Percentiles rank a stretch among this genome's conserved stretches.
Evolutionary conservation across 2,329 filamentous ascomycete genomes (phyloP).

Genomic region (Fusarium sp.): DNA sequence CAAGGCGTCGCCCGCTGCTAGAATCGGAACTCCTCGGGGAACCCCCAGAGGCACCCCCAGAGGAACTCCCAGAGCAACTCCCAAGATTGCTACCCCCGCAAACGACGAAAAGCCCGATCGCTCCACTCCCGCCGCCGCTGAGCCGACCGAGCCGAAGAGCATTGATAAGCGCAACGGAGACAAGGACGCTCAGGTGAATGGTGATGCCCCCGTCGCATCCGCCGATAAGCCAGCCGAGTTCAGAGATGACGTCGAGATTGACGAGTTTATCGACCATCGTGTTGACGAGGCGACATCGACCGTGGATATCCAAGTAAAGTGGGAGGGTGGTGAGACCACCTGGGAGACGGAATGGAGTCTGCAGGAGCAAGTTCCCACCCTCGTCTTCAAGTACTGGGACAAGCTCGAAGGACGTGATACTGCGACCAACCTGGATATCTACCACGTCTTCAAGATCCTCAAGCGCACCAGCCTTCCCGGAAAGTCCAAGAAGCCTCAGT

Average conservation of each 20-base stretch:
- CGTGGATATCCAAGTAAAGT: conserved; percentile 41
- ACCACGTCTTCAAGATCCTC: conserved; percentile 44
- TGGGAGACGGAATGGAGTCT: conserved; percentile 46
- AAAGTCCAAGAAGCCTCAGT: conserved; percentile 29
- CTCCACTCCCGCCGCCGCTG: background rate
- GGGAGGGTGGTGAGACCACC: conserved; percentile 39
- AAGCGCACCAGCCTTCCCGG: conserved; percentile 33
- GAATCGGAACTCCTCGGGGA: conserved; percentile 23
- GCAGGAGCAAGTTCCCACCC: conserved; percentile 40
- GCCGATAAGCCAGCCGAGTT: conserved; percentile 4
- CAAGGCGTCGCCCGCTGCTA: conserved; percentile 22
- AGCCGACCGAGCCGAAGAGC: background rate
- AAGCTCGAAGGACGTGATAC: conserved; percentile 37
- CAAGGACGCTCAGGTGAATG: conserved; percentile 19
- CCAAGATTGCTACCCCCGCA: conserved; percentile 20
- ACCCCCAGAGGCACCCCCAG: conserved; percentile 5
- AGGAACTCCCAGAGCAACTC: conserved; percentile 8
- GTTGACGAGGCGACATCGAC: conserved; percentile 39
- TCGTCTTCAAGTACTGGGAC: conserved; percentile 46
- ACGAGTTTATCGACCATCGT: conserved; percentile 36
- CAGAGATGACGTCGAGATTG: conserved; percentile 39
- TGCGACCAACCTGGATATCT: conserved; percentile 39
- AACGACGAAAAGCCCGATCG: conserved; percentile 11
- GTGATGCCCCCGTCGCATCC: conserved; percentile 1
- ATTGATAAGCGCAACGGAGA: conserved; percentile 15